Evolutionary conservation across 805 yeast species (phyloP).

Genomic region (Debaryomyces castellii): DNA sequence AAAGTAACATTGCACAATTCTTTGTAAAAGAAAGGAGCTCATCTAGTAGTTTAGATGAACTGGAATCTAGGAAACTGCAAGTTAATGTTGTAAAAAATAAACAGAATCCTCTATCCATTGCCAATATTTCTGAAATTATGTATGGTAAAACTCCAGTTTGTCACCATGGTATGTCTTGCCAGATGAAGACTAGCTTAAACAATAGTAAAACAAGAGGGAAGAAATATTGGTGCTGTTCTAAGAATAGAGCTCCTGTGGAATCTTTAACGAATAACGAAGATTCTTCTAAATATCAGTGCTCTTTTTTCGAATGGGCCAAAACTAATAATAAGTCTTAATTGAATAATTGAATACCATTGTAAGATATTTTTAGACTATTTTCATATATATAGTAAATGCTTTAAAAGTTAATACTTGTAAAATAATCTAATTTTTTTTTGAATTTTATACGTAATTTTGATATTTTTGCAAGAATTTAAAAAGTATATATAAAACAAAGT

Average conservation of each 20-base stretch:
- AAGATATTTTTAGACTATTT: neutral
- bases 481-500: no score
- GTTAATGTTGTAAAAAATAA: neutral
- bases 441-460: no score
- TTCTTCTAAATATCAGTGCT: slow-evolving; percentile 13
- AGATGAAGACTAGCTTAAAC: slow-evolving; percentile 26
- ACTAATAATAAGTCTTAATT: neutral
- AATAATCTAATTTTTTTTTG: no score
- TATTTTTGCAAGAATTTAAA: no score
- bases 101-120: slow-evolving; percentile 4
- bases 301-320: slow-evolving; percentile 16
- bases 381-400: neutral
- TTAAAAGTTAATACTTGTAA: neutral
- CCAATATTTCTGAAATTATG: slow-evolving; percentile 10
- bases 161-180: slow-evolving; percentile 24
- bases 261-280: neutral
- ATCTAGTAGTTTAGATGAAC: no score
- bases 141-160: slow-evolving; percentile 29
- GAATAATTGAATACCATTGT: no score
- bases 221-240: slow-evolving; percentile 33
- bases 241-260: slow-evolving; percentile 1
- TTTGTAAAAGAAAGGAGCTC: slow-evolving; percentile 12
- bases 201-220: slow-evolving; percentile 24
- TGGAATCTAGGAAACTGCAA: neutral
- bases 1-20: slow-evolving; percentile 21